Evolutionary conservation across 345 rosid genomes (phyloP), one percentile per base, ranked within the genome.

Genomic region (Physaria fendleri): DNA sequence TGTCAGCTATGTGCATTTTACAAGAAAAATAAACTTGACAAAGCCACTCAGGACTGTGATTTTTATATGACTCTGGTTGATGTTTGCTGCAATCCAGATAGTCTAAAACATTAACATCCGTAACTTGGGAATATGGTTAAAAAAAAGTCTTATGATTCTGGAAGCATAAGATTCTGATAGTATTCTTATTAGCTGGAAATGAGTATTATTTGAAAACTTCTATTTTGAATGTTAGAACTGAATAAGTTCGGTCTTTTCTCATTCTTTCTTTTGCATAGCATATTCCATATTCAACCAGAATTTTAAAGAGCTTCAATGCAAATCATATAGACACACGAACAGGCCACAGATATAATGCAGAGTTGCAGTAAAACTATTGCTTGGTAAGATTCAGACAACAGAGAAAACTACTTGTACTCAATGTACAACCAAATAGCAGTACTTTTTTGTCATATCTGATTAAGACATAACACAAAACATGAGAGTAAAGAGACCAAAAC

Each of bases 271-370:
- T 42, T 0, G 70, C 86, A 81, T 95, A 22, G 97, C 97, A 24
- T 86, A 90, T 76, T 90, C 90, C 14, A 90, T 90, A 72, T 90
- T 86, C 81, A 86, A 84, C 29, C 90, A 87, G 59, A 95, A 81
- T 72, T 90, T 90, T 45, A 81, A 90, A 79, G 97, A 86, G 88
- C 93, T 90, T 72, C 93, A 90, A 86, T 46, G 97, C 95, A 38
- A 93, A 90, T 52, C 82, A 81, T 32, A 74, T 90, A 42, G 95
- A 86, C 71, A 64, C 87, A 47, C 77, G 95, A 39, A 75, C 90
- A 14, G 97, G 95, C 69, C 95, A 79, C 95, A 79, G 69, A 56
- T 82, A 48, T 82, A 83, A 86, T 59, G 45, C 55, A 24, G 18
- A 52, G 3, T 24, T 34, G 5, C 33, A 41, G 21, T 23, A 34